Conservation (phyloP, 768 basidiomycete genomes). For the Fistulinella prunicolor region DNA sequence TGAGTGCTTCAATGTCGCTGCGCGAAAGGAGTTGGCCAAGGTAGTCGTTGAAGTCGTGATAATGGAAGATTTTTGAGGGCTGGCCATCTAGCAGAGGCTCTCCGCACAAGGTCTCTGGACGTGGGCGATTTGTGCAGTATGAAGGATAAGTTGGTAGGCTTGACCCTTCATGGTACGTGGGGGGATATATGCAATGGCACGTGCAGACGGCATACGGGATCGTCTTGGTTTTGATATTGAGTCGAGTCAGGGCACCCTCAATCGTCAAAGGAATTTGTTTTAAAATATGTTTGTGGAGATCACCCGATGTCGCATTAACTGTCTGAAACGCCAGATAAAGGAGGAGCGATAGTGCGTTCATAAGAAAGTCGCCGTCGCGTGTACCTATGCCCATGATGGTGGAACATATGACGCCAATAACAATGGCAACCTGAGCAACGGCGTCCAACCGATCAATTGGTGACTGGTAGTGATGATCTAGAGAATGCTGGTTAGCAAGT, state of each 20-base stretch:
- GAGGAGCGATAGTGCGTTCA: slow-evolving; percentile 8
- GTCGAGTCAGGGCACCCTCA: background rate
- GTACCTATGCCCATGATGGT: slow-evolving; percentile 17
- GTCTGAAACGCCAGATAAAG: slow-evolving; percentile 3
- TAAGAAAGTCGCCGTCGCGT: slow-evolving; percentile 14
- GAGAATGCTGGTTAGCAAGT: too few species aligned
- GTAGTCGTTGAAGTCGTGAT: slow-evolving; percentile 14
- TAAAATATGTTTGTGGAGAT: slow-evolving; percentile 1
- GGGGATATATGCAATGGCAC: slow-evolving; percentile 7
- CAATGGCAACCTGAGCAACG: slow-evolving; percentile 1
- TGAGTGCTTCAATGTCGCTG: background rate
- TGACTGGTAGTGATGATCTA: too few species aligned
- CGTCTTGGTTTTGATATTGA: background rate
- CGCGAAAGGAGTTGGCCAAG: background rate
- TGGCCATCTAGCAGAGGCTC: background rate
- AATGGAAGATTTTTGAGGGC: background rate
- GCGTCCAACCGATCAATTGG: slow-evolving; percentile 2
- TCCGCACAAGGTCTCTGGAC: background rate
- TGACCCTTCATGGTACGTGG: background rate
- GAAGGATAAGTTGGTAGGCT: background rate
- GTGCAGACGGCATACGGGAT: background rate
- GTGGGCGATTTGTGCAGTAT: background rate
- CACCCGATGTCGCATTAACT: background rate
- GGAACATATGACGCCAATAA: background rate
- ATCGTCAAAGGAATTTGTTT: background rate